phyloP scores from a whole-genome alignment of 2,329 filamentous ascomycete genomes.

The Trichoderma hamatum region DNA sequence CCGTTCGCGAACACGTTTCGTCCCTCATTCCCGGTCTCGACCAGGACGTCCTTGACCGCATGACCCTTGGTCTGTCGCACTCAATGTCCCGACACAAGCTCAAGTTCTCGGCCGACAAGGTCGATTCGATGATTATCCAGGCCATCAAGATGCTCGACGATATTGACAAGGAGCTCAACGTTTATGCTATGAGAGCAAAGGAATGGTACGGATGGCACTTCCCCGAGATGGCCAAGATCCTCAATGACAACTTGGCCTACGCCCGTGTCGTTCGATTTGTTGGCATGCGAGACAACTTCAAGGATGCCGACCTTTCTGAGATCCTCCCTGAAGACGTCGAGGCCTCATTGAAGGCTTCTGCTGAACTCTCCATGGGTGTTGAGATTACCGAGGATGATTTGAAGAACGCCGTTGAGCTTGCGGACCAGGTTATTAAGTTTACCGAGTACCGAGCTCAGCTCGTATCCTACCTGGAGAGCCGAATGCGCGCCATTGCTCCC shows the following conservation, averaged over 20 bases:
- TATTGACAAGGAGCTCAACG: conserved; percentile 97
- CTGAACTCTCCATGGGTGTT: conserved; percentile 97
- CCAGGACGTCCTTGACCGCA: conserved; percentile 85
- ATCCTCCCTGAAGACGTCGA: conserved; percentile 96
- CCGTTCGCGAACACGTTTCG: conserved; percentile 86
- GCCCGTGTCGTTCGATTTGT: conserved; percentile 84
- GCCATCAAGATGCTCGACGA: conserved; percentile 93
- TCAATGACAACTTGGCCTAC: conserved; percentile 96
- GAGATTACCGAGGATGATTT: conserved; percentile 93
- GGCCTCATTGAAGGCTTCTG: conserved; percentile 84
- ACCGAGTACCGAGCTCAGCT: conserved; percentile 89
- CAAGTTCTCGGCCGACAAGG: conserved; percentile 98
- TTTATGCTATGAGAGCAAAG: conserved; percentile 98
- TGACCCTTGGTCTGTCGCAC: conserved; percentile 95
- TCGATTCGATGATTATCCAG: conserved; percentile 99
- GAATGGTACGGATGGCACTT: conserved; percentile 99
- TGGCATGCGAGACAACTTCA: conserved; percentile 83
- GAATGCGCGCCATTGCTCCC: conserved; percentile 96
- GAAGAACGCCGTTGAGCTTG: conserved; percentile 87
- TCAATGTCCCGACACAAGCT: conserved; percentile 96
- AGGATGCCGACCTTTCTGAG: conserved; percentile 77
- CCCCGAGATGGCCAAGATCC: conserved; percentile 94
- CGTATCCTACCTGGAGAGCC: conserved; percentile 83
- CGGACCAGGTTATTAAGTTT: conserved; percentile 90
- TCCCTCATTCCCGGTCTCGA: conserved; percentile 88